Conservation (phyloP, 2,329 filamentous ascomycete genomes). For the Nectriaceae sp. region DNA sequence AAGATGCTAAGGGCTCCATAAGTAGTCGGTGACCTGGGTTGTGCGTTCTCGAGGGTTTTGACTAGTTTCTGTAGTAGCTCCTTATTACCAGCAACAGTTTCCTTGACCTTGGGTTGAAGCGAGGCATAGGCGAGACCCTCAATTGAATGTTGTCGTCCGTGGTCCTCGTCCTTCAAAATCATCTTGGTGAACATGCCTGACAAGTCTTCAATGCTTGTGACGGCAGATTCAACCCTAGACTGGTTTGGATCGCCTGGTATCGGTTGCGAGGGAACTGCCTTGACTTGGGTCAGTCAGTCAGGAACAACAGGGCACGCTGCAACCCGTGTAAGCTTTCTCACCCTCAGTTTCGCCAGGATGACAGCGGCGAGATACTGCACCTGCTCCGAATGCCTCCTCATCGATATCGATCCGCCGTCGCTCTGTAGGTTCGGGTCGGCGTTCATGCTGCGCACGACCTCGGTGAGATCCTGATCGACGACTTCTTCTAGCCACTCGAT, state of each 20-base stretch:
- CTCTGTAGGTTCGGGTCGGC: constrained; percentile 60
- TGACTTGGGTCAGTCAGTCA: constrained; percentile 52
- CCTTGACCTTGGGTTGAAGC: constrained; percentile 81
- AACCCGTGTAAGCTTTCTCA: constrained; percentile 35
- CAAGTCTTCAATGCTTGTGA: constrained; percentile 66
- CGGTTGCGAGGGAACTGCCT: constrained; percentile 55
- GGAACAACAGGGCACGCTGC: constrained; percentile 25
- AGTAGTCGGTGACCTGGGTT: constrained; percentile 68
- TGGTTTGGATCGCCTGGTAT: constrained; percentile 41
- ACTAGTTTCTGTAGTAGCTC: constrained; percentile 72
- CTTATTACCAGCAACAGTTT: constrained; percentile 70
- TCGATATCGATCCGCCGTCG: constrained; percentile 58
- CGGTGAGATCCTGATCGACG: constrained; percentile 69
- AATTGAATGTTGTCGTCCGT: constrained; percentile 69
- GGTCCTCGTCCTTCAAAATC: constrained; percentile 59
- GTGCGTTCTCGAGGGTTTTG: constrained; percentile 58
- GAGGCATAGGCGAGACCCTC: constrained; percentile 94
- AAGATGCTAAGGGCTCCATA: constrained; percentile 88
- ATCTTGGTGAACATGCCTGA: constrained; percentile 66
- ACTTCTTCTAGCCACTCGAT: constrained; percentile 84
- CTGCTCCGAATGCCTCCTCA: constrained; percentile 61
- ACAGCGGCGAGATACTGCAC: constrained; percentile 71
- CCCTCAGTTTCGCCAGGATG: constrained; percentile 71
- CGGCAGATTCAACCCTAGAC: constrained; percentile 52
- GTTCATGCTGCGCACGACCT: constrained; percentile 50